Evolutionary conservation across 2,329 filamentous ascomycete genomes (phyloP), one percentile per base, ranked within the genome.

Genomic region (Boeremia lycopersici): DNA sequence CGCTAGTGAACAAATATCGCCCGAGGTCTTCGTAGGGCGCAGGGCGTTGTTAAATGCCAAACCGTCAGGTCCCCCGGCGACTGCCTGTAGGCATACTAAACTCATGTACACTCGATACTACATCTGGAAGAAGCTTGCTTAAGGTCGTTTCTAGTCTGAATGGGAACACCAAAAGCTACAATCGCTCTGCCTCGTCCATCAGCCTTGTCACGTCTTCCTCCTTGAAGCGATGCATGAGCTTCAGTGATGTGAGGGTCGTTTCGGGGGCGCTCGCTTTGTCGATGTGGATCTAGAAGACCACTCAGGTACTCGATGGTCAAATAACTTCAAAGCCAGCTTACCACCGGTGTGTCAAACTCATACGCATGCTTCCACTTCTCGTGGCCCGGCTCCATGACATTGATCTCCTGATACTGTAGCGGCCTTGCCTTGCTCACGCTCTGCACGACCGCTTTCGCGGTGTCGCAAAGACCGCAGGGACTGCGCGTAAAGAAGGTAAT

Each of bases 261-360:
- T 79, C 76, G 3, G 79, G 7, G 74, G 76, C 10, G 77, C 76
- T 56, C 41, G 61, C 51, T 53, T 84, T 87, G 76, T 86, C 86
- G 57, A 93, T 76, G 66, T 88, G 85, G 28, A 88, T 77, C 82
- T 84, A 55, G 6, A 45, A 42, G 55, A 53, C 53, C 60, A 60
- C 43, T 70, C 40, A 70, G 63, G 61, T 65, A 63, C 61, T 64
- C 57, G 36, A 26, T 39, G 34, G 9, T 48, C 34, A 26, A 19
- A 42, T 48, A 35, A 48, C 15, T 44, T 31, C 19, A 34, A 29
- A n/a, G 23, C 33, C 25, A 15, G 57, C 77, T 67, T 78, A 93
- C 89, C 68, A 93, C 90, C 0, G 90, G 90, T 7, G 90, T 89
- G 63, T 93, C 90, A 71, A 92, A 90, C 53, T 92, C 89, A 70